These are phyloP conservation scores for Cucurbita maxima DNA, from an alignment of 306 rosid species.

Conservation along the genomic window DNA sequence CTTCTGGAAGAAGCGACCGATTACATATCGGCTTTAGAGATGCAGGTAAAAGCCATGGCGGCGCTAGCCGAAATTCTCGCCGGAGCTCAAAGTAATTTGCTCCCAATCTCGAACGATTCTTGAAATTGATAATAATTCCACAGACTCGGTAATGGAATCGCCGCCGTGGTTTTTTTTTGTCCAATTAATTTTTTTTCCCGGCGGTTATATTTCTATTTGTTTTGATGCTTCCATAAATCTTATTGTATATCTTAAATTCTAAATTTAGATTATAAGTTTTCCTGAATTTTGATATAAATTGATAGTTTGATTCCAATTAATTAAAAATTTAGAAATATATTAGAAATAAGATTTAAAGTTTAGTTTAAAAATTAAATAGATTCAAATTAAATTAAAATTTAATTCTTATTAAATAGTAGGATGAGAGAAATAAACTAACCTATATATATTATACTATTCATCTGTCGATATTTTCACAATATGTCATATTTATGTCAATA, in stretches of 20 bases:
- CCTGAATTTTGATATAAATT: neutral
- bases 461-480: neutral
- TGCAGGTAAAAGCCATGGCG: slow-evolving; percentile 83
- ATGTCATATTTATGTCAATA: neutral
- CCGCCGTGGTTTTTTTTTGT: neutral
- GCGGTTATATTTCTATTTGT: neutral
- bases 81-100: neutral
- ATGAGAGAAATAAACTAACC: neutral
- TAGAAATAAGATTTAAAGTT: no score
- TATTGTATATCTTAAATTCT: slow-evolving; percentile 1
- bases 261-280: neutral
- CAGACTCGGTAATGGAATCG: neutral
- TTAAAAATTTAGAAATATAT: no score
- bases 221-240: neutral
- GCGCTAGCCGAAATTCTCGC: slow-evolving; percentile 44
- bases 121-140: neutral
- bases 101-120: neutral
- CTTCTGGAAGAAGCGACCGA: slow-evolving; percentile 84
- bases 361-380: no score
- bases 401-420: no score
- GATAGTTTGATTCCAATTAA: no score
- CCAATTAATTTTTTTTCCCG: neutral
- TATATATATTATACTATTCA: no score
- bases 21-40: slow-evolving; percentile 75
- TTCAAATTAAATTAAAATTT: no score